Base-by-base conservation (phyloP, 1,284 basidiomycete species). In the Agaricales sp. region DNA sequence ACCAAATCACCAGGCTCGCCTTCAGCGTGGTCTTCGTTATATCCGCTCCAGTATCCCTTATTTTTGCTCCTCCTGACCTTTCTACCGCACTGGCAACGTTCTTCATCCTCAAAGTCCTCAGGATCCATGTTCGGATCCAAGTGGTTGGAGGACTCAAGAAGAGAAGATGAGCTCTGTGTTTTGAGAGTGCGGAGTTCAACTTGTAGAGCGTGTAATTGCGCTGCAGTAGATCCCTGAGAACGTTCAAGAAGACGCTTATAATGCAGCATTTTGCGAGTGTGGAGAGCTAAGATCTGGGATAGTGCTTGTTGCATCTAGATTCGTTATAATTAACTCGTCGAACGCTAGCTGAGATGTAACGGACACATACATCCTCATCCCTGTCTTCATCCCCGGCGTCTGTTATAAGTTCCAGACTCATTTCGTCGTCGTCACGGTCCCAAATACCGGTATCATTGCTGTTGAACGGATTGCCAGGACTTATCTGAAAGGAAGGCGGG, bases 171-270 rank as follows among this genome's bases (percentile, higher is more conserved):
- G 45, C 66, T 63, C 16, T 58, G 57, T 16, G 70, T 68, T 12
- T 78, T 73, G 13, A 84, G 62, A 37, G 82, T 60, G 44, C 75
- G 64, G 3, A 87, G 67, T 58, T 89, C 84, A 2, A 83, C 85
- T 61, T 88, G 86, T 2, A 89, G 66, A 0, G 87, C 86, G 56
- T 88, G 86, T 1, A 88, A 68, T 57, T 89, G 86, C 1, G 85
- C 80, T 0, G 87, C 84, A 1, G 82, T 74, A 4, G 80, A 78
- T 1, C 81, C 78, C 57, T 89, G 86, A 1, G 84, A 74, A 43
- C 82, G 81, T 57, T 88, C 85, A 8, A 89, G 72, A 1, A 89
- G 70, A 2, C 86, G 75, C 57, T 81, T 86, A 63, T 85, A 82
- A 52, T 81, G 77, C n/a, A 78, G 70, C 19, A 87, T 71, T 56